Conservation (phyloP, 2,329 filamentous ascomycete species). For the Pseudocercospora cruenta region DNA sequence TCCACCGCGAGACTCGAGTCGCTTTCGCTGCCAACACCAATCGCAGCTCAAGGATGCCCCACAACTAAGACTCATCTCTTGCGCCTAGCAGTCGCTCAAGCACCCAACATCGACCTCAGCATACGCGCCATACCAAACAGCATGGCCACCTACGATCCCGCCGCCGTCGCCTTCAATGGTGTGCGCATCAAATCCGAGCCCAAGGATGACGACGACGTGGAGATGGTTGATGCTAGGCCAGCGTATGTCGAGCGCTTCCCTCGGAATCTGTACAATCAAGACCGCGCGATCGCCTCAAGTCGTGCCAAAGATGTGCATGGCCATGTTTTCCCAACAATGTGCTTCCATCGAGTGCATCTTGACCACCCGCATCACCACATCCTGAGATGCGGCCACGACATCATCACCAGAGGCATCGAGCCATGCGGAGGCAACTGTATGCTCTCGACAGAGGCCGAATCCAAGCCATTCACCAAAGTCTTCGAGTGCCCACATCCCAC, state of each 20-base stretch:
- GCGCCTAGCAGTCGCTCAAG: too few species aligned
- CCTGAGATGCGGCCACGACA: constrained; percentile 16
- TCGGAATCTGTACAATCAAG: neutral
- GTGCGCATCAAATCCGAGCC: too few species aligned
- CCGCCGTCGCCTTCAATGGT: too few species aligned
- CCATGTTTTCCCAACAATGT: constrained; percentile 8
- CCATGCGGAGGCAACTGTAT: constrained; percentile 14
- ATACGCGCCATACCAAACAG: too few species aligned
- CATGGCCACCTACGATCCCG: too few species aligned
- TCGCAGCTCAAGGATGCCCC: too few species aligned
- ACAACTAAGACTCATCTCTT: too few species aligned
- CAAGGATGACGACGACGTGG: too few species aligned
- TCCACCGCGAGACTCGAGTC: too few species aligned
- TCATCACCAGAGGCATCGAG: constrained; percentile 11
- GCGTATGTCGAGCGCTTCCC: neutral
- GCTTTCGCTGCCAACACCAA: too few species aligned
- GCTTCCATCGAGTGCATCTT: constrained; percentile 10
- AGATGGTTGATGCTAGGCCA: too few species aligned
- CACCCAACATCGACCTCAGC: too few species aligned
- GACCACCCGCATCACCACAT: constrained; percentile 14
- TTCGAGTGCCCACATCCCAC: constrained; percentile 16
- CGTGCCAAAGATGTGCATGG: constrained; percentile 16
- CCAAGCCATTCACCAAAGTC: constrained; percentile 2
- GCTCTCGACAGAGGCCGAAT: constrained; percentile 3
- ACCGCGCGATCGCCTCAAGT: neutral